A percentile compares a stretch with the other conserved stretches of the same genome.
These are phyloP conservation scores for Lactarius psammicola DNA, from an alignment of 768 basidiomycete species.

Conservation along the genomic window DNA sequence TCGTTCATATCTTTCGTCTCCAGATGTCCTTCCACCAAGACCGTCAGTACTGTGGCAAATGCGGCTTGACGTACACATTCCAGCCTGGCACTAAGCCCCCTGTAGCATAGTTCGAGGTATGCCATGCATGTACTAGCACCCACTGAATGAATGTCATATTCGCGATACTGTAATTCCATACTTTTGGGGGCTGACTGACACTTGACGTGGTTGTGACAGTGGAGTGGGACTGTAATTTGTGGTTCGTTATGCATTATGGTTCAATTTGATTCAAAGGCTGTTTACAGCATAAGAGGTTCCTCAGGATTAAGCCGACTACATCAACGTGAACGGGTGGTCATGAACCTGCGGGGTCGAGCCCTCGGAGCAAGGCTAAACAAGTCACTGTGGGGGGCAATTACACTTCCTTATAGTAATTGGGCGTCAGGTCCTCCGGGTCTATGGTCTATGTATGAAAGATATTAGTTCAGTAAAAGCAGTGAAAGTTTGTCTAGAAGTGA, in stretches of 20 bases:
- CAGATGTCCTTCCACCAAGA: constrained; percentile 99
- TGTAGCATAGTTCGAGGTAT: constrained; percentile 46
- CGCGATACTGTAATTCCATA: not conserved
- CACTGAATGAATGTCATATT: not conserved
- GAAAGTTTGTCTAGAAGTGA: not conserved
- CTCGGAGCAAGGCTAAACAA: not conserved
- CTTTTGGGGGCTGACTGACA: not conserved
- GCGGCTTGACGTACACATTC: constrained; percentile 85
- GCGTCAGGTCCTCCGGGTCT: constrained; percentile 1
- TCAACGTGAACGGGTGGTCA: not conserved
- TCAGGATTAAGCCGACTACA: not conserved
- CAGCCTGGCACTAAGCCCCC: constrained; percentile 78
- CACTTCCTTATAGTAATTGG: not conserved
- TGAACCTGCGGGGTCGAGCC: not conserved
- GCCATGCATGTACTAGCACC: constrained; percentile 8
- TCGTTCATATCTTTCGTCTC: not conserved
- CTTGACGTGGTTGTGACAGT: too few species aligned
- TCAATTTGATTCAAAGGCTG: not conserved
- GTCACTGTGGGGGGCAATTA: constrained; percentile 8
- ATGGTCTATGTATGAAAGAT: constrained; percentile 7
- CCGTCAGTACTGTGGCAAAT: constrained; percentile 98
- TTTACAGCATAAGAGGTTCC: not conserved
- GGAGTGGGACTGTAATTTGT: not conserved
- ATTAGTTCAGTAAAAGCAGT: constrained; percentile 5
- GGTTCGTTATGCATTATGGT: too few species aligned